Base-by-base conservation (phyloP, 495 filamentous ascomycete genomes). In the Tuber borchii region DNA sequence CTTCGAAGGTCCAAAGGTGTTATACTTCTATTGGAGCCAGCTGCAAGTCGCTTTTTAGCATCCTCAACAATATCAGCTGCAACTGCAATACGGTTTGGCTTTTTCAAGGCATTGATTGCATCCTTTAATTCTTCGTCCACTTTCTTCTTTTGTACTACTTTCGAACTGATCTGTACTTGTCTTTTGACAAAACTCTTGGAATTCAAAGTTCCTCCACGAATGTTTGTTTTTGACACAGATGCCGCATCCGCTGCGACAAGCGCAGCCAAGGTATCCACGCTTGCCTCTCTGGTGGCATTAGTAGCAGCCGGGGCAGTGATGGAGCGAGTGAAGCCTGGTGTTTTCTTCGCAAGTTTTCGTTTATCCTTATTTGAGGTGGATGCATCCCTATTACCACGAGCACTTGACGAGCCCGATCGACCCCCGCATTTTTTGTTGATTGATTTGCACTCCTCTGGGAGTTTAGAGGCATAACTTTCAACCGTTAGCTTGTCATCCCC, bases 361-460 rank as follows among this genome's bases (percentile, higher is more conserved):
- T 85, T 83, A 84, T 84, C 85, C 80, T 85, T 84, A 75, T 93
- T 91, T 2, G 93, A 93, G 34, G 92, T 85, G 16, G 93, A 92
- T 16, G 90, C 87, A 70, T 93, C 88, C 19, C 95, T 85, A 22
- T 88, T 88, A 71, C 86, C 88, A 46, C 89, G 88, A n/a, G 86
- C 79, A 85, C 89, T 34, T 34, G 56, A 65, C 56, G 56, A 31
- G 56, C n/a, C 26, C 84, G 72, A 85, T 4, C 91, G 91, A 0
- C 93, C 93, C 20, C 94, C 94, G 14, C 97, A 89, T 84, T 97
- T 97, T 75, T 91, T 91, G 77, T 91, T 95, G 76, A 99, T 89
- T 51, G 87, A 86, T 71, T 89, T 89, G 84, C 93, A 95, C 69
- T 92, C 87, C 40, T 94, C 90, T 9, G 94, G 95, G 16, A 97